Percentiles rank a stretch among this genome's conserved stretches.
Evolutionary conservation across 1,284 basidiomycete genomes (phyloP).

Genomic region (Gymnopus androsaceus): DNA sequence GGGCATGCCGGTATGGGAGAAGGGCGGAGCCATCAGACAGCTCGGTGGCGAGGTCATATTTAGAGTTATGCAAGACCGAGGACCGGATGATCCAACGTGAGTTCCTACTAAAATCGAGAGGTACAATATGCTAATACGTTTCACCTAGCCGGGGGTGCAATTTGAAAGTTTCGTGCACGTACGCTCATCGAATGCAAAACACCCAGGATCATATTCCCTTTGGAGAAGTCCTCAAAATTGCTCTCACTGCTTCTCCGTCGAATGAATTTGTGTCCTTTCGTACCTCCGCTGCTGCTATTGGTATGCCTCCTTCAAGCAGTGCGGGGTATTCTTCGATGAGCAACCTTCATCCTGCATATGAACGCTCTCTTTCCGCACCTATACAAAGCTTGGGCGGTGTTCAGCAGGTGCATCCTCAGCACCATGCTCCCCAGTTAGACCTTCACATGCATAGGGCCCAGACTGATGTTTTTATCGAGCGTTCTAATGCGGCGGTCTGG

Average conservation of each 20-base stretch:
- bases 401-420: neutral
- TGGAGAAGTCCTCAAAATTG: constrained; percentile 60
- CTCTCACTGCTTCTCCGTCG: constrained; percentile 23
- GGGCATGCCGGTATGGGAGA: constrained; percentile 79
- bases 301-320: neutral
- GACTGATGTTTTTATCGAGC: neutral
- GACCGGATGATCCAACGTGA: neutral
- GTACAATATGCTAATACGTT: neutral
- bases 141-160: constrained; percentile 21
- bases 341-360: too few species aligned
- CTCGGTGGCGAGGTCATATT: constrained; percentile 90
- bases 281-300: neutral
- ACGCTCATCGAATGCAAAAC: constrained; percentile 74
- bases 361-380: neutral
- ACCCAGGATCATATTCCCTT: constrained; percentile 73
- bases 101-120: constrained; percentile 32
- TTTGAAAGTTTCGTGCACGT: constrained; percentile 56
- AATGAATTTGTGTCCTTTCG: neutral
- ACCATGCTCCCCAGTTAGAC: neutral
- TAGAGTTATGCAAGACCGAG: constrained; percentile 58
- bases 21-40: constrained; percentile 75
- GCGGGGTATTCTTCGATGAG: neutral
- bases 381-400: neutral
- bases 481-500: neutral
- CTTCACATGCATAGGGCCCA: neutral